Base-by-base conservation (phyloP, 2,329 filamentous ascomycete genomes). In the Ustilaginoidea virens region DNA sequence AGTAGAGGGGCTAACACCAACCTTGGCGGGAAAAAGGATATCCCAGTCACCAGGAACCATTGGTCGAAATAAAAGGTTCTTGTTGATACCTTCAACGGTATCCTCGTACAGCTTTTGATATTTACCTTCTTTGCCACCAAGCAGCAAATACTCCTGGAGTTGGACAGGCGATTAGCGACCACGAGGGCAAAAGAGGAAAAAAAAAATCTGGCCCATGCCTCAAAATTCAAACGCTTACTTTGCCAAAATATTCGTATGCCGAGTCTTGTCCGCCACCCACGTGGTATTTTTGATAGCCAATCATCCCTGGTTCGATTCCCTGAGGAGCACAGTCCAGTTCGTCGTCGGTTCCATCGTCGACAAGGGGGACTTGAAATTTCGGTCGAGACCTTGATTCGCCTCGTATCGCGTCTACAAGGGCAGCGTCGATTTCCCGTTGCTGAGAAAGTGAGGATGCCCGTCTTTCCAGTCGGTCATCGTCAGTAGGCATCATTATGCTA, bases 41-140 rank as follows among this genome's bases (percentile, higher is more conserved):
- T 87, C 70, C 29, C 68, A 68, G 30, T 69, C 58, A 17, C 69
- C 66, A 5, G 72, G 66, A 13, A 73, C 66, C 70, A 90, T 78
- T 1, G 85, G 83, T 5, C 77, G 68, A 53, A 72, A 92, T 33
- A 92, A 69, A 7, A 92, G 62, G 48, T 80, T 66, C 38, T 82
- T 64, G 39, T 79, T 78, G 20, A 77, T 69, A 0, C 72, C 72
- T 5, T 76, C 68, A 17, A 76, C 67, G 4, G 73, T 67, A 32
- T 68, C 69, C 33, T 76, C 62, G 46, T 92, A 83, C 53, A 92
- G 67, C 13, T 64, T 66, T 35, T 65, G 61, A 49, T 92, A 92
- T 46, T 83, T 80, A 17, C 64, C 55, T 36, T 76, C 70, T 2
- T 74, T 61, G 1, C 83, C 85, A 33, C 81, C 80, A 2, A 92